These are phyloP conservation scores for Tricholoma bakamatsutake DNA, from an alignment of 768 basidiomycete genomes.

Conservation along the genomic window DNA sequence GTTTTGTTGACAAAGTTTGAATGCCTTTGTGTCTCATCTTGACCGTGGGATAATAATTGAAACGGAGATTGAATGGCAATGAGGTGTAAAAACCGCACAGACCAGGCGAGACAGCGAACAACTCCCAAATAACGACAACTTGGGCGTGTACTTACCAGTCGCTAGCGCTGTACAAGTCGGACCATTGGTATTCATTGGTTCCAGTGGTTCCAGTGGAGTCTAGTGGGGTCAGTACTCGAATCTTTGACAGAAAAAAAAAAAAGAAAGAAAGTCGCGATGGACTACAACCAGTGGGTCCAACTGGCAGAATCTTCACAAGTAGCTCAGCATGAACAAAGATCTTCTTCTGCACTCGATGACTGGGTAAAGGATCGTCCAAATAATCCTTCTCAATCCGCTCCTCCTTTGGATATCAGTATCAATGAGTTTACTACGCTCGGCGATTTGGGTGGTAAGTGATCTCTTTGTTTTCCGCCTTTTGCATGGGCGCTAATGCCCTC, in stretches of 20 bases:
- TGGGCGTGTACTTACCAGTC: conserved; percentile 21
- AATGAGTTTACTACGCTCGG: conserved; percentile 36
- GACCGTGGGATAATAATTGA: conserved; percentile 26
- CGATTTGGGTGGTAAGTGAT: conserved; percentile 35
- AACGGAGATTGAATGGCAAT: conserved; percentile 14
- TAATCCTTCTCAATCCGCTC: conserved; percentile 6
- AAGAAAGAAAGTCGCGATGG: conserved; percentile 31
- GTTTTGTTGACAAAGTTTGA: neutral
- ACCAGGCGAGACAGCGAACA: conserved; percentile 17
- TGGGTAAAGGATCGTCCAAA: conserved; percentile 40
- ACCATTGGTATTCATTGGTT: no score
- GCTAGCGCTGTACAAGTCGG: conserved; percentile 14
- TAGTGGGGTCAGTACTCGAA: conserved; percentile 9
- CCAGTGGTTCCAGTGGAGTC: no score
- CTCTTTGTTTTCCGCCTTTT: neutral
- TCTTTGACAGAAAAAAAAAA: conserved; percentile 29
- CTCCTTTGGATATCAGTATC: conserved; percentile 26
- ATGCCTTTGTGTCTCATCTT: conserved; percentile 14
- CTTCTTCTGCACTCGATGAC: conserved; percentile 28
- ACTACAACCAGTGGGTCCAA: conserved; percentile 41
- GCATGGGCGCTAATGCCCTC: neutral
- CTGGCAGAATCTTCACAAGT: conserved; percentile 27
- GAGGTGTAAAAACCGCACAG: conserved; percentile 18
- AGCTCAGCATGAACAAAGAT: conserved; percentile 21
- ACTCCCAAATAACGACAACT: conserved; percentile 17